Evolutionary conservation across 306 rosid species (phyloP).

Genomic region (Citrullus colocynthis): DNA sequence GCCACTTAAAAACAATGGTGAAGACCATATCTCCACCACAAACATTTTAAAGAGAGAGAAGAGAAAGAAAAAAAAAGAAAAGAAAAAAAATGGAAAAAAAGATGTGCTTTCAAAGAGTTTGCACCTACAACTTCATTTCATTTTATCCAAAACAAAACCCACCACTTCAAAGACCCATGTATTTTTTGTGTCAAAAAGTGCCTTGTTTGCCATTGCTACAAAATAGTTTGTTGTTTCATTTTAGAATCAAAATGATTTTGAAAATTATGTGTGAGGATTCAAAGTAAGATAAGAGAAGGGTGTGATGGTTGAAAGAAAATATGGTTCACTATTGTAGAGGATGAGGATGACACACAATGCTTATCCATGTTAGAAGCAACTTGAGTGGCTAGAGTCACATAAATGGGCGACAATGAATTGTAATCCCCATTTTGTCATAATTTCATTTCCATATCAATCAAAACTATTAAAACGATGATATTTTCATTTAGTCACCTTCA

Average conservation of each 20-base stretch:
- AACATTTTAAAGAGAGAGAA: background rate
- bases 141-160: background rate
- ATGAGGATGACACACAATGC: slow-evolving; percentile 2
- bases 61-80: too few relatives aligned
- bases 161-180: background rate
- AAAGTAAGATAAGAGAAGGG: background rate
- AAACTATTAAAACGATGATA: background rate
- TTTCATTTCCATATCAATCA: background rate
- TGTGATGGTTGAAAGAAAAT: background rate
- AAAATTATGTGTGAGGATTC: background rate
- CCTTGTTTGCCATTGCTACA: background rate
- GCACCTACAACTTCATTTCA: background rate
- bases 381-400: background rate
- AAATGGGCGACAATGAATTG: background rate
- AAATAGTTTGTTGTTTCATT: background rate
- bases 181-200: background rate
- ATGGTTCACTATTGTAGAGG: background rate
- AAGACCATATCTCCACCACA: background rate
- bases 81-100: background rate
- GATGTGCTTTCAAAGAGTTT: background rate
- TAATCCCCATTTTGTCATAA: background rate
- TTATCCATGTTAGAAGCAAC: background rate
- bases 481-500: background rate
- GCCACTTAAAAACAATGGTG: background rate
- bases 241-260: background rate